phyloP scores from a whole-genome alignment of 2,329 filamentous ascomycete species.

The Penicillium rolfsii region DNA sequence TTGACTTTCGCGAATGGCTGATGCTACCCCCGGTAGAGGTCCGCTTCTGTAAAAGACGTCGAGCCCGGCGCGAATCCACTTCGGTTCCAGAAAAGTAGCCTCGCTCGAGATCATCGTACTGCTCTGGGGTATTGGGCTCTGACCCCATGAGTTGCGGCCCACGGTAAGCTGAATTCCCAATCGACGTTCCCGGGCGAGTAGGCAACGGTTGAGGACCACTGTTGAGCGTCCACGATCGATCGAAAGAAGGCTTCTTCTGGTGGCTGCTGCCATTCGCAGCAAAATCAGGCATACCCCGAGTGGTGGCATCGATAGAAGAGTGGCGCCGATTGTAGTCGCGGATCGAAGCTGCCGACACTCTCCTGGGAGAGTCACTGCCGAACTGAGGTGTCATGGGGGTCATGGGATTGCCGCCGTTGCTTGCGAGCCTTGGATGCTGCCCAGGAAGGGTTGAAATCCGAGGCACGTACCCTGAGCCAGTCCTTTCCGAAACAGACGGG shows the following conservation, averaged over 20 bases:
- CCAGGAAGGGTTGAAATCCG: conserved; percentile 32
- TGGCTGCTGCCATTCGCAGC: conserved; percentile 45
- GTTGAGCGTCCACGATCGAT: conserved; percentile 62
- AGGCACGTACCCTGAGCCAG: conserved; percentile 31
- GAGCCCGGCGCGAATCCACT: conserved; percentile 68
- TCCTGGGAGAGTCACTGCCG: conserved; percentile 47
- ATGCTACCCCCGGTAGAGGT: conserved; percentile 43
- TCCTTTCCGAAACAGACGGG: conserved; percentile 44
- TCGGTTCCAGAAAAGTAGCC: conserved; percentile 95
- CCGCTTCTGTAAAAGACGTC: conserved; percentile 81
- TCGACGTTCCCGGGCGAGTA: conserved; percentile 39
- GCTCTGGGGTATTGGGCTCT: conserved; percentile 37
- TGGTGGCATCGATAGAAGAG: conserved; percentile 78
- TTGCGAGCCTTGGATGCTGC: conserved; percentile 38
- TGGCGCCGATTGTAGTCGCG: conserved; percentile 82
- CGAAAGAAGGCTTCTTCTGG: conserved; percentile 62
- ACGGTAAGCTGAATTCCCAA: conserved; percentile 32
- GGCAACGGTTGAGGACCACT: conserved; percentile 39
- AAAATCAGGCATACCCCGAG: conserved; percentile 33
- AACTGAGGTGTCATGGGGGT: conserved; percentile 50
- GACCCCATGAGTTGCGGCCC: conserved; percentile 33
- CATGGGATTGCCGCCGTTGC: conserved; percentile 48
- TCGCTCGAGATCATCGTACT: conserved; percentile 69
- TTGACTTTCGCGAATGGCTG: conserved; percentile 70
- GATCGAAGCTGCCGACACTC: conserved; percentile 79